Conservation (phyloP, 1,139 yeast species). For the Pichia sp. region DNA sequence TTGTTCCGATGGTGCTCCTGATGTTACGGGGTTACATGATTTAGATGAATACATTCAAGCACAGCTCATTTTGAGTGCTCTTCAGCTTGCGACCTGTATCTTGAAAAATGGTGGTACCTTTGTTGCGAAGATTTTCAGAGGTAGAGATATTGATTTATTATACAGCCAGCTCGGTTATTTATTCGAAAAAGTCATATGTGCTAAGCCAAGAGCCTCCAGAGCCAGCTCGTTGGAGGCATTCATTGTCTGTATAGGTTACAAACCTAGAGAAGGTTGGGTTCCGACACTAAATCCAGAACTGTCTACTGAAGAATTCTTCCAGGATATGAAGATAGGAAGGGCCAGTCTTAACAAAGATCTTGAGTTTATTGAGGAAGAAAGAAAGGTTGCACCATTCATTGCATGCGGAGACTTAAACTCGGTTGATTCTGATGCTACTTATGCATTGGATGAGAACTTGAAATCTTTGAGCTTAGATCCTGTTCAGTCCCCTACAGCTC, state of each 20-base stretch:
- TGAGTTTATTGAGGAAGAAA: slow-evolving; percentile 47
- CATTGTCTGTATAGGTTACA: slow-evolving; percentile 84
- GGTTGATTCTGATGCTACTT: slow-evolving; percentile 93
- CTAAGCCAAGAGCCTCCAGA: slow-evolving; percentile 91
- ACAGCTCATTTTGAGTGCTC: slow-evolving; percentile 83
- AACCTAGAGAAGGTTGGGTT: slow-evolving; percentile 76
- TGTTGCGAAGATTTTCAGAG: slow-evolving; percentile 94
- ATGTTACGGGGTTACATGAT: slow-evolving; percentile 95
- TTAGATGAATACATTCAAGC: slow-evolving; percentile 96
- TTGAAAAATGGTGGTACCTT: slow-evolving; percentile 86
- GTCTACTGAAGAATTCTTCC: slow-evolving; percentile 79
- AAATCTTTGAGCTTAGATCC: slow-evolving; percentile 62
- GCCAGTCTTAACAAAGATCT: slow-evolving; percentile 41
- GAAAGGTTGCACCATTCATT: slow-evolving; percentile 77
- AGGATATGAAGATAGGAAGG: slow-evolving; percentile 52
- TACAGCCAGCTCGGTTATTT: slow-evolving; percentile 83
- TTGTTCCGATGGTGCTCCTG: slow-evolving; percentile 98
- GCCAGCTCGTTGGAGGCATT: slow-evolving; percentile 93
- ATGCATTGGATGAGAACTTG: slow-evolving; percentile 52
- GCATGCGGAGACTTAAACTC: slow-evolving; percentile 91
- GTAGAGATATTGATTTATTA: slow-evolving; percentile 87
- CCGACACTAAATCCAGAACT: slow-evolving; percentile 50
- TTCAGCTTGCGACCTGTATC: slow-evolving; percentile 84
- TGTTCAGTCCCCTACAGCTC: slow-evolving; percentile 92
- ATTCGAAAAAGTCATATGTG: slow-evolving; percentile 85